Evolutionary conservation across 495 filamentous ascomycete species (phyloP), one percentile per base, ranked within the genome.

Genomic region (Letharia lupina): DNA sequence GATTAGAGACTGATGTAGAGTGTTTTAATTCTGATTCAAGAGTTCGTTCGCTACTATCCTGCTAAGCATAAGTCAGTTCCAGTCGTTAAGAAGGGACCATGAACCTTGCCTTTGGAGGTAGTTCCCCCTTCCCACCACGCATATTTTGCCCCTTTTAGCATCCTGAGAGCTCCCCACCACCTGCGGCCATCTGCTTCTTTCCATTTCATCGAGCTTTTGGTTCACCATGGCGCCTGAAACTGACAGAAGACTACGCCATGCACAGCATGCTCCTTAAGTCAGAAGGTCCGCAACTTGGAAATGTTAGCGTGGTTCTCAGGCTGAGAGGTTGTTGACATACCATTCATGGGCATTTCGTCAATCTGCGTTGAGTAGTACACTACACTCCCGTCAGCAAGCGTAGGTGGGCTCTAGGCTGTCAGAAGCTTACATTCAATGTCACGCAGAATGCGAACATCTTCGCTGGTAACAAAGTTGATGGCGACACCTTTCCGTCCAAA

Each of bases 261-360:
- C 37, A 40, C 2, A 4, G 15, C 41, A 0, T 31, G 10, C 35
- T 56, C 20, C 41, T 28, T 66, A 78, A 31, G 76, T 70, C 28
- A 89, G 81, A 41, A 88, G 79, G 71, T 88, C 86, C 59, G 86
- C 86, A 65, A 89, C 86, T 74, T 23, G 16, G n/a, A 7, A 12
- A 39, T 15, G 52, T 73, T 52, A 73, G 69, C 61, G 37, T 40
- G 37, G 15, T 33, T 33, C 8, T 20, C 20, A n/a, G 20, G 28
- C 41, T 18, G 54, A 42, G 20, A 12, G 33, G 0, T n/a, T 16
- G 37, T 40, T 13, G 2, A 66, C 69, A 16, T 69, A 82, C 84
- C 84, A 73, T 98, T 98, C 94, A 98, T 97, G 37, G 94, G 94
- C 94, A 98, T 98, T 82, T 98, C 94, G 73, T 98, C 94, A 69